Evolutionary conservation across 306 rosid species (phyloP), one percentile per base, ranked within the genome.

Genomic region (Alnus rubra): DNA sequence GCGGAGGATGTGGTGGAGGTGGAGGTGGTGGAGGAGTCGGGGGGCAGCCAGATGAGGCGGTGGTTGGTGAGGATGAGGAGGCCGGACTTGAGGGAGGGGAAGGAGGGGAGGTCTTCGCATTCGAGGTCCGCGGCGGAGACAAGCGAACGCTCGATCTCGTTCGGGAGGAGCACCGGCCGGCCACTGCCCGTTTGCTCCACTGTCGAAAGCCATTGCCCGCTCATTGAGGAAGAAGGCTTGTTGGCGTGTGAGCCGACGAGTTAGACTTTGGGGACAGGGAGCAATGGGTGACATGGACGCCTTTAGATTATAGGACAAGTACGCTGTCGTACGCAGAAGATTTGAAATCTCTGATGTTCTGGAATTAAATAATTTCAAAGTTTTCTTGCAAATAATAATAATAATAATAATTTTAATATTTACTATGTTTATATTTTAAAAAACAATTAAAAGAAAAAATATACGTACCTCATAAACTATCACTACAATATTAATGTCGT

Each of bases 101-200:
- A 93, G 74, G 45, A 37, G 18, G 85, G 79, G 31, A 91, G 86
- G 19, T 91, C 98, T 59, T 90, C 94, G 81, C 88, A 84, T 64
- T 91, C 92, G 74, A 95, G 89, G 88, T 95, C 98, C 0, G 89
- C 94, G 30, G 91, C 74, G 75, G 99, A 93, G 85, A 93, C 90
- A 71, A 91, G 84, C 56, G 88, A 91, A 50, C 93, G 89, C 73
- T 95, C 99, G 69, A 90, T 83, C 78, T 93, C 99, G 79, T 80
- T 79, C 0, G 83, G 91, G 19, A 87, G 72, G 2, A 95, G 89
- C 3, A 95, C 91, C 33, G 99, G 99, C 0, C 96, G 92, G 19
- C 99, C 98, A 48, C 96, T 95, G 3, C 84, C 84, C 2, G 99
- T 95, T 56, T 90, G 87, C 47, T 88, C 86, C 73, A 88, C 99